Conservation (phyloP, 163 green algal species). For the Smithsoniella earleae region DNA sequence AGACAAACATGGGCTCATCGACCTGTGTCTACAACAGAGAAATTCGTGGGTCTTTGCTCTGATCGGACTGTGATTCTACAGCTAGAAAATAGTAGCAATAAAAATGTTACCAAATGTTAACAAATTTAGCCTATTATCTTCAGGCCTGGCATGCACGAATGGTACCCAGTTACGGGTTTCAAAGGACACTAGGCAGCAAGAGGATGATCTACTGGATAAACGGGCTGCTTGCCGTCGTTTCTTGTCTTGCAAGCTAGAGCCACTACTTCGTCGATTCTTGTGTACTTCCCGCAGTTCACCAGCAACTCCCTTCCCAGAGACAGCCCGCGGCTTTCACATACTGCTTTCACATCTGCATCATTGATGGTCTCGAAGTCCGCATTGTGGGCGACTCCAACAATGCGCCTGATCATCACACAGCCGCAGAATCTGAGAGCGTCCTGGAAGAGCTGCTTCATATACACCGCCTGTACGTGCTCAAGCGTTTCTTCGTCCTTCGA, state of each 20-base stretch:
- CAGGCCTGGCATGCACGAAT: too few relatives aligned
- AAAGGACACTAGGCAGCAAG: too few relatives aligned
- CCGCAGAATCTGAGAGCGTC: conserved; percentile 58
- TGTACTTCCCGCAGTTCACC: conserved; percentile 32
- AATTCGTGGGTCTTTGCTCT: too few relatives aligned
- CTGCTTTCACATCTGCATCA: conserved; percentile 53
- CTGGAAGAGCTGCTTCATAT: conserved; percentile 55
- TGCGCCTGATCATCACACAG: conserved; percentile 74
- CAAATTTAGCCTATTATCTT: too few relatives aligned
- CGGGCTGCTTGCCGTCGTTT: conserved; percentile 5
- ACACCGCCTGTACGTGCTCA: conserved; percentile 42
- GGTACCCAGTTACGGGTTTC: too few relatives aligned
- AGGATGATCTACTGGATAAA: too few relatives aligned
- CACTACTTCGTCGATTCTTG: not conserved
- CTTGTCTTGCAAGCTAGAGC: not conserved
- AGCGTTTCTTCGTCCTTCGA: conserved; percentile 38
- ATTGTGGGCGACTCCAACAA: conserved; percentile 90
- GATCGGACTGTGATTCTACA: too few relatives aligned
- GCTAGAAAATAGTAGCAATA: too few relatives aligned
- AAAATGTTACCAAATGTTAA: too few relatives aligned
- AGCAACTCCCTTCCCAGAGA: conserved; percentile 60
- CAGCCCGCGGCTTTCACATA: conserved; percentile 68
- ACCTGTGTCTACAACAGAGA: too few relatives aligned
- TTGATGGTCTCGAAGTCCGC: conserved; percentile 82
- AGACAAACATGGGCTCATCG: too few relatives aligned